Conservation (phyloP, 768 basidiomycete genomes). For the Cystobasidium ongulense region DNA sequence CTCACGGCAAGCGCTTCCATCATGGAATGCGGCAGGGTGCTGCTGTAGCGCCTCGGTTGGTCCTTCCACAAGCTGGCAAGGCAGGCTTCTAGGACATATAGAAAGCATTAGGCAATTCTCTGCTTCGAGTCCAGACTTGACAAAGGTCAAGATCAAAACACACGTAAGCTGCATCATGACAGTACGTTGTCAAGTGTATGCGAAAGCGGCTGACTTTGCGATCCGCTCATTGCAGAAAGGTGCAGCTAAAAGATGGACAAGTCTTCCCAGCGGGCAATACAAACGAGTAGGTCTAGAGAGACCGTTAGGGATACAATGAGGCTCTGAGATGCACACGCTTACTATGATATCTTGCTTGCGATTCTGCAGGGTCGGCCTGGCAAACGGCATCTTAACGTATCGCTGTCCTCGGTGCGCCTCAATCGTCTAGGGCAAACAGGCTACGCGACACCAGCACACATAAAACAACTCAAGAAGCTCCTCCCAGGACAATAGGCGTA, state of each 20-base stretch:
- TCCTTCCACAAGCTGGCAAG: neutral
- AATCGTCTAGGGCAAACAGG: neutral
- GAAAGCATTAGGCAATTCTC: neutral
- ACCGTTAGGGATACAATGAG: neutral
- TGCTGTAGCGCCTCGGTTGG: neutral
- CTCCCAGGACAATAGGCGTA: neutral
- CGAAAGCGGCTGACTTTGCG: neutral
- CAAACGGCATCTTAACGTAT: conserved; percentile 5
- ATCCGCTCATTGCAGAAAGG: neutral
- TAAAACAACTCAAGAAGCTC: neutral
- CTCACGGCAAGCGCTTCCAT: neutral
- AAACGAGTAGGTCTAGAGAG: neutral
- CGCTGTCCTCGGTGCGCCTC: neutral
- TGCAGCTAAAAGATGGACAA: neutral
- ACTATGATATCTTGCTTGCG: neutral
- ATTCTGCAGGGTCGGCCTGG: neutral
- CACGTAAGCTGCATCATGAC: neutral
- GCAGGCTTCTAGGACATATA: neutral
- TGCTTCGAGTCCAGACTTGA: neutral
- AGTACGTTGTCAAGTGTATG: neutral
- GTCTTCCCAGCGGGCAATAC: conserved; percentile 5
- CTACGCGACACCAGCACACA: neutral
- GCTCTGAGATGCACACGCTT: too few relatives aligned
- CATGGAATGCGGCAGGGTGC: neutral
- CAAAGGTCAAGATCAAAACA: neutral